Evolutionary conservation across 192 early-diverging fungal genomes (phyloP), one percentile per base, ranked within the genome.

Genomic region (Coemansia sp.): DNA sequence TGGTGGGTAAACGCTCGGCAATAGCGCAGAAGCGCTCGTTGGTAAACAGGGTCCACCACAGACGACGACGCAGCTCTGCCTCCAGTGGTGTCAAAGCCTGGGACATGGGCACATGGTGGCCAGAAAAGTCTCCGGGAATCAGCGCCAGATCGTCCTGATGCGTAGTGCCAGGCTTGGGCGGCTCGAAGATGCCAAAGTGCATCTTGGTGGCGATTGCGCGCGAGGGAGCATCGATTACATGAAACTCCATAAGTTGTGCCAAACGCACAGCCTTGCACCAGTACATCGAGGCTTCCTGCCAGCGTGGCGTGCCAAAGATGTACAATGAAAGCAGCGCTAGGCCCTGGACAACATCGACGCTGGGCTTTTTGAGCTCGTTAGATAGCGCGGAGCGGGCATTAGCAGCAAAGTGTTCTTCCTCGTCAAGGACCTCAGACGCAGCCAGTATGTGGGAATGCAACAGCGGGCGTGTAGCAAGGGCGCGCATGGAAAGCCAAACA

Each of bases 261-360:
- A 81, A 55, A 2, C 78, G 68, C 26, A 62, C 71, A 5, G 78
- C 78, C 63, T 81, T 71, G 73, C 78, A 81, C 78, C 78, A 81
- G 62, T 75, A 81, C 73, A 81, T 81, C 24, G 72, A 75, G n/a
- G 73, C 68, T 41, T 81, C 73, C 31, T 81, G 68, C 72, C 71
- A 81, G 26, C 69, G 68, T 22, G 71, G 73, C 41, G 71, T 75
- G 27, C 73, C 73, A 54, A 71, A 60, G 9, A 75, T 65, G 27
- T 71, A 81, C 12, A 81, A 60, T 27, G 78, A 67, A 18, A 81
- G 59, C 34, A 81, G 62, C 9, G 63, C 66, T 65, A 81, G 48
- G 16, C 78, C 78, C 56, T 81, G 78, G 44, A 81, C 58, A 12
- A 65, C 63, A 18, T 68, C 71, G 26, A 75, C 67, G 50, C 63